Conservation (phyloP, 169 alveolate species). For the Eimeria necatrix region DNA sequence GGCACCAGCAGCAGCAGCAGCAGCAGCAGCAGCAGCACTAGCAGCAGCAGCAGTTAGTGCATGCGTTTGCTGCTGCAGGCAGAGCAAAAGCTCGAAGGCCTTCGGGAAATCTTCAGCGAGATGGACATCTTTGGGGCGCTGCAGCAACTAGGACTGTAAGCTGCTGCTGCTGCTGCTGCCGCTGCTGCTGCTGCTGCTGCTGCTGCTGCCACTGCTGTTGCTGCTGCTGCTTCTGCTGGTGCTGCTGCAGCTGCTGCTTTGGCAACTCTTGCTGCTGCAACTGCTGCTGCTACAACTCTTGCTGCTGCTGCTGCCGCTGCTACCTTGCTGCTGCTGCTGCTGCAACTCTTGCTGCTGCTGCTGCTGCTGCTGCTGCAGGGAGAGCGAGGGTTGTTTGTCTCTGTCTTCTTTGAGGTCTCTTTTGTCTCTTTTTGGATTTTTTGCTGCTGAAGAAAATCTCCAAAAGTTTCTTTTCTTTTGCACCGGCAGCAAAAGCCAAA, state of each 20-base stretch:
- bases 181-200: slow-evolving; percentile 34
- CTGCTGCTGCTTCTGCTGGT: not conserved
- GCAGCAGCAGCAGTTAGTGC: slow-evolving; percentile 27
- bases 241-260: not conserved
- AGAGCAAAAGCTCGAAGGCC: not conserved
- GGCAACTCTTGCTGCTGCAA: slow-evolving; percentile 33
- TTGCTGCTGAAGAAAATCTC: no score
- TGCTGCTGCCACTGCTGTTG: slow-evolving; percentile 23
- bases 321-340: slow-evolving; percentile 17
- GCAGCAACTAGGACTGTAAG: not conserved
- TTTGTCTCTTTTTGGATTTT: not conserved
- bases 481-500: no score
- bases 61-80: not conserved
- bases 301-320: slow-evolving; percentile 3
- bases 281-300: not conserved
- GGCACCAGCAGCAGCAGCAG: slow-evolving; percentile 19
- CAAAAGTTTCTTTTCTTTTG: no score
- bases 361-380: slow-evolving; percentile 1
- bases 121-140: not conserved
- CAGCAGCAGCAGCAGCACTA: slow-evolving; percentile 22
- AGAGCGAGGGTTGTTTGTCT: not conserved
- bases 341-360: slow-evolving; percentile 13
- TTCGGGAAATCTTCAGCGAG: not conserved
- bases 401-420: not conserved
- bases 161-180: slow-evolving; percentile 22